Percentiles rank a stretch among this genome's conserved stretches.
phyloP scores from a whole-genome alignment of 2,329 filamentous ascomycete genomes.

The Thelonectria blattea region DNA sequence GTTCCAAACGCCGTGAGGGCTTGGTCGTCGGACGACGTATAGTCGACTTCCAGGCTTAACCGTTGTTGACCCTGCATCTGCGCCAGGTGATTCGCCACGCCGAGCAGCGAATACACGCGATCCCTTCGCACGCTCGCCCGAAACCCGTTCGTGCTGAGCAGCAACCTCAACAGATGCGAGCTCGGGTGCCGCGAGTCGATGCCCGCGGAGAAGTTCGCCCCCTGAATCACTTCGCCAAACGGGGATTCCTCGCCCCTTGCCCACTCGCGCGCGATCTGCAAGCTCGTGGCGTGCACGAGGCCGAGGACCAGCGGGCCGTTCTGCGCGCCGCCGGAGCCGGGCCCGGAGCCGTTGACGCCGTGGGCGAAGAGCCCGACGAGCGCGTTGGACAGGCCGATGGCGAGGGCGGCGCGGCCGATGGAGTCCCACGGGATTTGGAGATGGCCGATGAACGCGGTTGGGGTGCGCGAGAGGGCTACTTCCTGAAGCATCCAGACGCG shows the following conservation, averaged over 20 bases:
- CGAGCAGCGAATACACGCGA: constrained; percentile 35
- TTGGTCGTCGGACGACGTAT: constrained; percentile 23
- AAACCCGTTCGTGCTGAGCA: constrained; percentile 29
- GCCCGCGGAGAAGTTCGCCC: constrained; percentile 23
- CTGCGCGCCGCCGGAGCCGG: background rate
- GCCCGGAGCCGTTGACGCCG: background rate
- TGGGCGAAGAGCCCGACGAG: constrained; percentile 24
- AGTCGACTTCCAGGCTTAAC: constrained; percentile 26
- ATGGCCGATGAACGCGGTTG: constrained; percentile 31
- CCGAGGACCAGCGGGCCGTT: constrained; percentile 20
- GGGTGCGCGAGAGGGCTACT: constrained; percentile 29
- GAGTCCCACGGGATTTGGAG: constrained; percentile 27
- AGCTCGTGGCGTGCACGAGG: constrained; percentile 23
- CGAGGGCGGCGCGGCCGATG: constrained; percentile 25
- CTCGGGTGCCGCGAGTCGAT: constrained; percentile 18
- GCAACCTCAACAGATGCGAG: constrained; percentile 19
- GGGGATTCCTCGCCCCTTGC: constrained; percentile 23
- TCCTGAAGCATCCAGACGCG: constrained; percentile 41
- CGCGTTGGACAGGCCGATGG: constrained; percentile 23
- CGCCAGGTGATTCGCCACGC: constrained; percentile 31
- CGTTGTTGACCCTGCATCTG: constrained; percentile 19
- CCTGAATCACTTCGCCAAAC: constrained; percentile 13
- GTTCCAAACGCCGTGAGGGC: constrained; percentile 26
- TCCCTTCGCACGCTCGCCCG: constrained; percentile 30
- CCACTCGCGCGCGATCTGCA: constrained; percentile 30